These are phyloP conservation scores for Aureobasidium sp. DNA, from an alignment of 2,329 filamentous ascomycete species.

Conservation along the genomic window DNA sequence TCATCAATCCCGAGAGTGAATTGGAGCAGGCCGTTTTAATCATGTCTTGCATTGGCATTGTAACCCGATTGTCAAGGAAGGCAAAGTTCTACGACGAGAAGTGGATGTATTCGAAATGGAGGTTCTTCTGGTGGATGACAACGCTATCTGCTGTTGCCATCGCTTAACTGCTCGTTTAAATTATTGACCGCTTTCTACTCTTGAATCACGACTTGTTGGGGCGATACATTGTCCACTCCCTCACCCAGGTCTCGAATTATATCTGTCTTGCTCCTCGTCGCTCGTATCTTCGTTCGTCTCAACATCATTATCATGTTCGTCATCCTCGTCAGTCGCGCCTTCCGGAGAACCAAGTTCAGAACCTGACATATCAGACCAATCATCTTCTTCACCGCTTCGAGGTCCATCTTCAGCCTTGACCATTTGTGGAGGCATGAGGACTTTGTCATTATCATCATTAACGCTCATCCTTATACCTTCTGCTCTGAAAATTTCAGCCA, in stretches of 20 bases:
- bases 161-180: not conserved
- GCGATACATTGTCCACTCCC: too few species aligned
- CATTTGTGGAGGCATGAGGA: not conserved
- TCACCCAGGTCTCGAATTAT: not conserved
- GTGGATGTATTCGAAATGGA: not conserved
- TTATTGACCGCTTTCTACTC: not conserved
- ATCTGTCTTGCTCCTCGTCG: not conserved
- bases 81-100: not conserved
- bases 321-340: not conserved
- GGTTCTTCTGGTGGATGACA: not conserved
- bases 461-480: not conserved
- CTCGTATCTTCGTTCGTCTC: not conserved
- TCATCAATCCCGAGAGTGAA: conserved; percentile 30
- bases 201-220: not conserved
- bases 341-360: not conserved
- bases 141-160: not conserved
- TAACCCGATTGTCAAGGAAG: conserved; percentile 11
- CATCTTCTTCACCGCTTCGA: not conserved
- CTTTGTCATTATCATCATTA: not conserved
- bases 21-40: conserved; percentile 4
- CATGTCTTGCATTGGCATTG: not conserved
- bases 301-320: not conserved
- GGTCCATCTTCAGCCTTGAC: too few species aligned
- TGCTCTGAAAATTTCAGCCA: not conserved
- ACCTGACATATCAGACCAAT: not conserved